phyloP scores from a whole-genome alignment of 208 protist species.

The Trypanosoma avium region DNA sequence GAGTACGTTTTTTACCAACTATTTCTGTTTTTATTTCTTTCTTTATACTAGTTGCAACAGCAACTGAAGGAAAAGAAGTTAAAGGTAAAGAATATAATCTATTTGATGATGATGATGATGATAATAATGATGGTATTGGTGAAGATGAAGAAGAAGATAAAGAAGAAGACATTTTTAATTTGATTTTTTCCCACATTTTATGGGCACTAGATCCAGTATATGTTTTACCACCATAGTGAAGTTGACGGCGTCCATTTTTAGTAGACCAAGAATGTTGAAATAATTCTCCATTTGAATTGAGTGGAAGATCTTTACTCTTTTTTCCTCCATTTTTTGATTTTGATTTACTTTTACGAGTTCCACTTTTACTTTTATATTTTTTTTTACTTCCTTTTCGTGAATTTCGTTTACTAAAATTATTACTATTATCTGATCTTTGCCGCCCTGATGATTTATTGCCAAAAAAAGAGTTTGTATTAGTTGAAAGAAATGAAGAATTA shows the following conservation, averaged over 20 bases:
- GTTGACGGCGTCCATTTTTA: conserved; percentile 42
- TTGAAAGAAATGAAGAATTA: too few species aligned
- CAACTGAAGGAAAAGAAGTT: background rate
- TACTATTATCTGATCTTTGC: background rate
- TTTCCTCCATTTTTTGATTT: background rate
- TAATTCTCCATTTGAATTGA: conserved; percentile 41
- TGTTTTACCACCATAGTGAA: conserved; percentile 64
- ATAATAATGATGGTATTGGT: background rate
- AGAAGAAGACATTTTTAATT: conserved; percentile 6
- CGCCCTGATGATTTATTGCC: background rate
- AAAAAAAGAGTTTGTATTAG: too few species aligned
- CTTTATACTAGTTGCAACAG: background rate
- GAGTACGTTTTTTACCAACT: background rate
- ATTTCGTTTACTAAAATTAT: too few species aligned
- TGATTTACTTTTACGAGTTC: background rate
- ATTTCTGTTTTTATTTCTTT: background rate
- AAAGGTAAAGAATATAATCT: background rate
- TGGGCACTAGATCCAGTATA: conserved; percentile 65
- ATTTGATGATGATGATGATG: background rate
- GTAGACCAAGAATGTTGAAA: conserved; percentile 67
- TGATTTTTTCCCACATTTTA: conserved; percentile 68
- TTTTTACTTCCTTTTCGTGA: background rate
- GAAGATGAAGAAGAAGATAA: background rate
- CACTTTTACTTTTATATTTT: background rate
- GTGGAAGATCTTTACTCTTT: conserved; percentile 16